These are phyloP conservation scores for Arthrinium puccinioides DNA, from an alignment of 2,329 filamentous ascomycete species.

Conservation along the genomic window DNA sequence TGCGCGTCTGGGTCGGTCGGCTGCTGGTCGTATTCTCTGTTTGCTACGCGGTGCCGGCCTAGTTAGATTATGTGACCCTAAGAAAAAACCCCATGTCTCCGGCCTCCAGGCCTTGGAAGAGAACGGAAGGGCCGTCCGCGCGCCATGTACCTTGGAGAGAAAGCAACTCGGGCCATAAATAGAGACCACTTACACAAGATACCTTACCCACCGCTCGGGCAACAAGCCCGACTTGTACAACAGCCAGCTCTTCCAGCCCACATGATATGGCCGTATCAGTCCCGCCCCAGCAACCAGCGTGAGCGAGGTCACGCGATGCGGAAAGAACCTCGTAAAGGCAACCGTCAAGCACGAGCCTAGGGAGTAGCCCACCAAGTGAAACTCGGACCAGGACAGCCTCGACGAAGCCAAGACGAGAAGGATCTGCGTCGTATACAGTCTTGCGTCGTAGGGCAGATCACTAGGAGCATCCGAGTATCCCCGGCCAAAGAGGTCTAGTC, in stretches of 20 bases:
- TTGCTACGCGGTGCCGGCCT: too few species aligned
- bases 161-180: too few species aligned
- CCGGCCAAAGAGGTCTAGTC: conserved; percentile 62
- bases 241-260: conserved; percentile 53
- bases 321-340: conserved; percentile 63
- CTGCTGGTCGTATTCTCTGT: too few species aligned
- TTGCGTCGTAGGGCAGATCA: conserved; percentile 51
- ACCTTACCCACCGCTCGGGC: conserved; percentile 48
- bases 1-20: too few species aligned
- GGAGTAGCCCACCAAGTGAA: conserved; percentile 72
- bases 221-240: conserved; percentile 55
- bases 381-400: conserved; percentile 48
- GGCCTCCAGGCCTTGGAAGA: too few species aligned
- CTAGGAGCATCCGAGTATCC: conserved; percentile 68
- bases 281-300: conserved; percentile 63
- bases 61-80: too few species aligned
- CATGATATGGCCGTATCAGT: conserved; percentile 55
- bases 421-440: conserved; percentile 60
- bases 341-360: conserved; percentile 69
- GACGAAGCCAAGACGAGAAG: conserved; percentile 60
- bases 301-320: conserved; percentile 54
- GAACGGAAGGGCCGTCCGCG: too few species aligned
- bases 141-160: too few species aligned
- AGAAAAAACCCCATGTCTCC: too few species aligned
- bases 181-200: conserved; percentile 33